Evolutionary conservation across 1,139 yeast species (phyloP).

Genomic region (Lodderomyces pseudojiufengensis): DNA sequence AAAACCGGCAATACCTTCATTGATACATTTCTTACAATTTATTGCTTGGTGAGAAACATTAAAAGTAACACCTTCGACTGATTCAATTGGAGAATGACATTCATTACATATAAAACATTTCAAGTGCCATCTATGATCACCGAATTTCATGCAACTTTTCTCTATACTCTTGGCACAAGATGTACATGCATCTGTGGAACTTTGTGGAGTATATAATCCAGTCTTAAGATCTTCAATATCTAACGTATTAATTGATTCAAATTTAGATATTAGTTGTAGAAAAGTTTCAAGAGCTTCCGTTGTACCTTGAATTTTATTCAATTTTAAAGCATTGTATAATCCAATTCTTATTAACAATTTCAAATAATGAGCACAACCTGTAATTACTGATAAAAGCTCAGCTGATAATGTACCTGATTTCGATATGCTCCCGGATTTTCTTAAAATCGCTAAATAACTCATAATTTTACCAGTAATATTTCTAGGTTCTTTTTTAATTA

Average conservation of each 20-base stretch:
- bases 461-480: conserved; percentile 75
- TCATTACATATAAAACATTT: conserved; percentile 64
- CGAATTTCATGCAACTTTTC: conserved; percentile 65
- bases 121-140: conserved; percentile 75
- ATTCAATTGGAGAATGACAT: conserved; percentile 36
- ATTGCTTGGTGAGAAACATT: conserved; percentile 29
- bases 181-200: conserved; percentile 76
- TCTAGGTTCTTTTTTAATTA: conserved; percentile 73
- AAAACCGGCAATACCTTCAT: conserved; percentile 54
- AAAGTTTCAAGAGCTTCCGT: conserved; percentile 64
- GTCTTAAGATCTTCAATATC: conserved; percentile 28
- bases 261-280: conserved; percentile 34
- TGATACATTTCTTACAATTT: conserved; percentile 55
- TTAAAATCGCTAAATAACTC: conserved; percentile 69
- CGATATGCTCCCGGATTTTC: conserved; percentile 50
- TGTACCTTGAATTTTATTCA: conserved; percentile 56
- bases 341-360: conserved; percentile 83
- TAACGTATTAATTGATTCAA: conserved; percentile 11
- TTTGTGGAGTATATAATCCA: conserved; percentile 44
- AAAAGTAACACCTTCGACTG: conserved; percentile 29
- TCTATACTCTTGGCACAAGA: conserved; percentile 76
- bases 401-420: conserved; percentile 58
- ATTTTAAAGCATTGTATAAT: conserved; percentile 65
- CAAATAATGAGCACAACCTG: conserved; percentile 90
- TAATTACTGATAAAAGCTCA: conserved; percentile 70